Percentiles rank a stretch among this genome's conserved stretches.
Conservation (phyloP, 75 land plant species). For the Ceratopteris richardii region DNA sequence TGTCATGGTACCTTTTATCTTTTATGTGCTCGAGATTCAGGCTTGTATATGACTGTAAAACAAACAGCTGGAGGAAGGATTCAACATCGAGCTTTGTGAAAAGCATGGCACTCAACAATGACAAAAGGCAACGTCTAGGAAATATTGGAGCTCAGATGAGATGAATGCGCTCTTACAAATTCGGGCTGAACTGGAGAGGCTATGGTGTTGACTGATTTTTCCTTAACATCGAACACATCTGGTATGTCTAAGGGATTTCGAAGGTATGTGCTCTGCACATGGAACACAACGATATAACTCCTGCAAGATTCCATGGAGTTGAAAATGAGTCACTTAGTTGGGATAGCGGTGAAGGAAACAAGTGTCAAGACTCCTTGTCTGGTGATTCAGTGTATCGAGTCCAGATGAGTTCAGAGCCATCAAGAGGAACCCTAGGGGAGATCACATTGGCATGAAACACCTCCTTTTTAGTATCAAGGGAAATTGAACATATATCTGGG, state of each 20-base stretch:
- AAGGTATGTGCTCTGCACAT: background rate
- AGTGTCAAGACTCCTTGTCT: background rate
- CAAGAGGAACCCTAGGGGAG: background rate
- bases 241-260: background rate
- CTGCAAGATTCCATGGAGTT: background rate
- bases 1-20: too few species aligned
- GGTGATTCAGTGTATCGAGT: constrained; percentile 2
- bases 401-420: background rate
- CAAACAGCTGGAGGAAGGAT: too few species aligned
- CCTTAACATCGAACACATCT: background rate
- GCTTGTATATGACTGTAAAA: too few species aligned
- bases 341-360: background rate
- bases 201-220: background rate
- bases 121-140: too few species aligned
- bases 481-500: background rate
- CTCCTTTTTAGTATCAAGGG: background rate
- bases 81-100: too few species aligned
- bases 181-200: too few species aligned
- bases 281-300: background rate
- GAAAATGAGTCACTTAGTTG: background rate
- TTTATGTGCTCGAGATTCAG: too few species aligned
- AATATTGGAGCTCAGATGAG: too few species aligned
- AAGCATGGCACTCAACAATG: too few species aligned
- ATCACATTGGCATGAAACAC: background rate
- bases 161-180: too few species aligned